Percentiles rank a stretch among this genome's conserved stretches.
phyloP scores from a whole-genome alignment of 2,329 filamentous ascomycete genomes.

The Alternaria angustiovoidea region DNA sequence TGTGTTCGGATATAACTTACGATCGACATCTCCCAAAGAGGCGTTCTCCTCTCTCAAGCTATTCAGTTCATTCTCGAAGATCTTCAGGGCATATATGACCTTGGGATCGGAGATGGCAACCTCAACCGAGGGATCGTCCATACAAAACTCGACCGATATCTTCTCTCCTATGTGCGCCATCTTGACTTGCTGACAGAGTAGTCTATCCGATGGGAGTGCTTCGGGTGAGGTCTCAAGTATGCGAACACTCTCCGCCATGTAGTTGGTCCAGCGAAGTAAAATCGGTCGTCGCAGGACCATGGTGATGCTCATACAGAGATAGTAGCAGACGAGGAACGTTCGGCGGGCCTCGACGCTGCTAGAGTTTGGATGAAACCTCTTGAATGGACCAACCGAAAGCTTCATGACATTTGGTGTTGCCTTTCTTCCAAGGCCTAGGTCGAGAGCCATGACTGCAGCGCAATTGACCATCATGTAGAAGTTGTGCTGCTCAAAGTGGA shows the following conservation, averaged over 20 bases:
- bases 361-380: conserved; percentile 53
- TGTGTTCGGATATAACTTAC: conserved; percentile 28
- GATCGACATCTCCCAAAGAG: conserved; percentile 49
- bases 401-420: conserved; percentile 53
- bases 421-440: conserved; percentile 77
- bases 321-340: conserved; percentile 69
- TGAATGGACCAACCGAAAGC: conserved; percentile 44
- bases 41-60: conserved; percentile 46
- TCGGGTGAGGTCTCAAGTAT: conserved; percentile 65
- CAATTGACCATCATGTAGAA: conserved; percentile 89
- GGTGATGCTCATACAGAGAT: conserved; percentile 64
- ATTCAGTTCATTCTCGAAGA: conserved; percentile 62
- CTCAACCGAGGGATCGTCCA: conserved; percentile 62
- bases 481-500: conserved; percentile 84
- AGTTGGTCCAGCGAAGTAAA: conserved; percentile 67
- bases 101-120: conserved; percentile 64
- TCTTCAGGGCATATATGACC: conserved; percentile 63
- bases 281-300: conserved; percentile 67
- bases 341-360: conserved; percentile 65
- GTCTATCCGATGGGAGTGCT: conserved; percentile 63
- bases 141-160: conserved; percentile 64
- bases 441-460: conserved; percentile 81
- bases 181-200: conserved; percentile 65
- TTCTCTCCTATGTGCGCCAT: conserved; percentile 67
- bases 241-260: conserved; percentile 69